Conservation (phyloP, 2,329 filamentous ascomycete species). For the Lasiodiplodia citricola region DNA sequence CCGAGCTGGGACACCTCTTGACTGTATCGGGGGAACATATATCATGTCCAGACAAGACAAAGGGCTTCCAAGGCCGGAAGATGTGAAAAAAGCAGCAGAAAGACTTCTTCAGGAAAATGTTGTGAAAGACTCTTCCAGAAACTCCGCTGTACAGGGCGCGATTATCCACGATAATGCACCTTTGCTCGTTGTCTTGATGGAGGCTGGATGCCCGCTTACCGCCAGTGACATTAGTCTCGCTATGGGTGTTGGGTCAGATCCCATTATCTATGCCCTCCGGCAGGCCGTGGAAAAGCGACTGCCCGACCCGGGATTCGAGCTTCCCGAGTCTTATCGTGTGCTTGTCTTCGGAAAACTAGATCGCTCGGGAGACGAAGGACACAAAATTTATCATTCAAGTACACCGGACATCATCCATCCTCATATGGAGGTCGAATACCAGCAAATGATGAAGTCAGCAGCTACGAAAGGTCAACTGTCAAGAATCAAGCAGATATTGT, state of each 20-base stretch:
- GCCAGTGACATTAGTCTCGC: neutral
- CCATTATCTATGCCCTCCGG: neutral
- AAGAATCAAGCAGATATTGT: neutral
- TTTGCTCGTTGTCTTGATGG: neutral
- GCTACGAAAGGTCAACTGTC: neutral
- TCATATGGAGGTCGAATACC: neutral
- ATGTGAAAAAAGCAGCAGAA: neutral
- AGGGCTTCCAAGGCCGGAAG: neutral
- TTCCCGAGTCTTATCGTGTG: neutral
- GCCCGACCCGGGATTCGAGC: neutral
- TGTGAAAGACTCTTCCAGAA: neutral
- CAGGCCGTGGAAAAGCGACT: neutral
- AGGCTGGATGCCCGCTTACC: neutral
- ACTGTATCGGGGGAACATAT: neutral
- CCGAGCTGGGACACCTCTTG: neutral
- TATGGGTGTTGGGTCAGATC: neutral
- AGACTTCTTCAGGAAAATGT: neutral
- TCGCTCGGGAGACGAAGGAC: no score
- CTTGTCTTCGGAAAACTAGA: neutral
- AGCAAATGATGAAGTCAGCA: neutral
- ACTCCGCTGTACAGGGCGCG: neutral
- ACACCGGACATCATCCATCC: neutral
- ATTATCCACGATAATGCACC: neutral
- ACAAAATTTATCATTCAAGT: neutral
- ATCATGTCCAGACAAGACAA: neutral